phyloP scores from a whole-genome alignment of 2,329 filamentous ascomycete genomes.

The Aspergillus udagawae region DNA sequence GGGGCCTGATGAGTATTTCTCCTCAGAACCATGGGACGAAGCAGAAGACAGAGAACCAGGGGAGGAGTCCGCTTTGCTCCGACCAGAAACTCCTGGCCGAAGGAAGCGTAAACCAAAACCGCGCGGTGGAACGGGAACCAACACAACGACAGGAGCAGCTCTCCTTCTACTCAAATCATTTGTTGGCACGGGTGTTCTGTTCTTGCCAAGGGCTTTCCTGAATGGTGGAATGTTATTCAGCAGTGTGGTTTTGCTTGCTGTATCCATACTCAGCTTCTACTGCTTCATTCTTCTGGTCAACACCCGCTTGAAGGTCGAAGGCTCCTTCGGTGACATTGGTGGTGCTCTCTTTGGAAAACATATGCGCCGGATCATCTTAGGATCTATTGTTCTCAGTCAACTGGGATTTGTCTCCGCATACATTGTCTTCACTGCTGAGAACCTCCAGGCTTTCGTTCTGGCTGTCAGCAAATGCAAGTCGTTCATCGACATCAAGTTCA shows the following conservation, averaged over 20 bases:
- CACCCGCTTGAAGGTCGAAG: slow-evolving; percentile 77
- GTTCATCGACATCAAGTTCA: slow-evolving; percentile 77
- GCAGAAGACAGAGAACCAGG: slow-evolving; percentile 68
- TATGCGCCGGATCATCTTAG: slow-evolving; percentile 82
- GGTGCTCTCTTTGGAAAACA: slow-evolving; percentile 85
- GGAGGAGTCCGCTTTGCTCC: slow-evolving; percentile 80
- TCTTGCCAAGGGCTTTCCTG: slow-evolving; percentile 85
- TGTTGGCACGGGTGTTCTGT: slow-evolving; percentile 91
- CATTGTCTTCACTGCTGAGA: slow-evolving; percentile 94
- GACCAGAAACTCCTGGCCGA: slow-evolving; percentile 61
- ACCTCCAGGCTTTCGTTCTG: slow-evolving; percentile 88
- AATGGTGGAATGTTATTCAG: slow-evolving; percentile 98
- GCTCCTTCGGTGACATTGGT: slow-evolving; percentile 97
- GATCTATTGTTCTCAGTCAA: slow-evolving; percentile 91
- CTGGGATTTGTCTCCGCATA: slow-evolving; percentile 93
- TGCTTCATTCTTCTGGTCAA: slow-evolving; percentile 93
- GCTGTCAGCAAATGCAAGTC: slow-evolving; percentile 86
- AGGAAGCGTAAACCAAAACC: slow-evolving; percentile 73
- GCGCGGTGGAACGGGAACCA: slow-evolving; percentile 69
- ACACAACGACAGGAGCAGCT: slow-evolving; percentile 72
- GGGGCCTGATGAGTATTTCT: slow-evolving; percentile 85
- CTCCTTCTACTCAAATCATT: slow-evolving; percentile 93
- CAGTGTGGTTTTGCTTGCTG: slow-evolving; percentile 79
- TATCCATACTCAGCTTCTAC: slow-evolving; percentile 88
- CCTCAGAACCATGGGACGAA: slow-evolving; percentile 65